A percentile compares a stretch with the other conserved stretches of the same genome.
phyloP scores from a whole-genome alignment of 306 rosid species.

The Glycine latifolia region DNA sequence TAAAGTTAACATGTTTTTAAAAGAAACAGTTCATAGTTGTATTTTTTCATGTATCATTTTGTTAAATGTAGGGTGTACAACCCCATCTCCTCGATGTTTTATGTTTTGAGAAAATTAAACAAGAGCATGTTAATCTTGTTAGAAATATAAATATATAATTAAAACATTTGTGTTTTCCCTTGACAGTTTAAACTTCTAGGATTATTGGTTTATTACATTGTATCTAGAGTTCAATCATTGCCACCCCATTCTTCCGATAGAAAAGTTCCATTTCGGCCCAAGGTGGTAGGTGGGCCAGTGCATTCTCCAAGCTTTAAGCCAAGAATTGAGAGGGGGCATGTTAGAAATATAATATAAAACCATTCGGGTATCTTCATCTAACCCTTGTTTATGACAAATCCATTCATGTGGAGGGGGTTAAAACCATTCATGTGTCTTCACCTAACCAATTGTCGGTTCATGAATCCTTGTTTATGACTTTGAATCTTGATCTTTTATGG shows the following conservation, averaged over 20 bases:
- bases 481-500: background rate
- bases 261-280: background rate
- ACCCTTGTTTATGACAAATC: background rate
- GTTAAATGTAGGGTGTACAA: background rate
- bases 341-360: background rate
- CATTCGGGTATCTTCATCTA: background rate
- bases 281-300: background rate
- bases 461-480: constrained; percentile 6
- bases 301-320: background rate
- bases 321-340: background rate
- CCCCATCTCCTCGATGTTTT: background rate
- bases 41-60: constrained; percentile 29
- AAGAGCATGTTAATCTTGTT: background rate
- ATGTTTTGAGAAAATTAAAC: background rate
- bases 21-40: background rate
- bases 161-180: background rate
- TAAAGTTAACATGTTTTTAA: background rate
- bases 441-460: background rate
- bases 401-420: background rate
- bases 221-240: constrained; percentile 7
- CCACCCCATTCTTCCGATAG: background rate
- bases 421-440: background rate
- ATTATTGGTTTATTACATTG: background rate
- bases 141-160: background rate
- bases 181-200: background rate